Evolutionary conservation across 2,329 filamentous ascomycete genomes (phyloP), one percentile per base, ranked within the genome.

Genomic region (Lachnellula subtilissima): DNA sequence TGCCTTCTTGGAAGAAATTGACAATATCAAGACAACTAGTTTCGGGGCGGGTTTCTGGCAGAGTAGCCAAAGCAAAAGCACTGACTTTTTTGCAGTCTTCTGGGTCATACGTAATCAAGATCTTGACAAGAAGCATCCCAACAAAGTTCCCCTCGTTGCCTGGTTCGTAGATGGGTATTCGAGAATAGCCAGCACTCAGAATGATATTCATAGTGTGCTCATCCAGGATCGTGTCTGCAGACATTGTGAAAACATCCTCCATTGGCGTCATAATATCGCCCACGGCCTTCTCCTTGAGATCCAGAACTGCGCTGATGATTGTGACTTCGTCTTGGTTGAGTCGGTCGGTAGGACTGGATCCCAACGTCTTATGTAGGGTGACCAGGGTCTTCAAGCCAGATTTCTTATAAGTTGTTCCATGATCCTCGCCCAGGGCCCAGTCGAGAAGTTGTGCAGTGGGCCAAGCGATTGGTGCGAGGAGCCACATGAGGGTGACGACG

Each of bases 1-100:
- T 99, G 66, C 94, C 94, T 76, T 99, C 94, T 73, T 99, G 94
- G 77, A 99, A 99, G 74, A 97, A 99, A 75, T 99, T 99, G 75
- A 99, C 91, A 67, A 99, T 97, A 71, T 99, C 94, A 54, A 99
- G 75, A 71, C 94, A 99, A 75, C 92, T 97, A 0, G 94, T 99
- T 70, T 97, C 91, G 0, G 94, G 91, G 9, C 90, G 84, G 0
- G 94, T 99, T 72, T 99, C 94, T 1, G 95, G 94, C 6, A 99
- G 83, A 0, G 94, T 97, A 14, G 94, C 94, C 50, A 99, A 79
- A 7, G 91, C 86, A 69, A 99, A 97, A 59, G 97, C 93, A 59
- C 87, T 83, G 37, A 99, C 94, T 19, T 84, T 84, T 67, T 88
- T 89, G 68, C 82, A 84, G 69, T 99, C 94, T 72, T 99, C 94